Evolutionary conservation across 495 filamentous ascomycete species (phyloP), one percentile per base, ranked within the genome.

Genomic region (Choiromyces venosus): DNA sequence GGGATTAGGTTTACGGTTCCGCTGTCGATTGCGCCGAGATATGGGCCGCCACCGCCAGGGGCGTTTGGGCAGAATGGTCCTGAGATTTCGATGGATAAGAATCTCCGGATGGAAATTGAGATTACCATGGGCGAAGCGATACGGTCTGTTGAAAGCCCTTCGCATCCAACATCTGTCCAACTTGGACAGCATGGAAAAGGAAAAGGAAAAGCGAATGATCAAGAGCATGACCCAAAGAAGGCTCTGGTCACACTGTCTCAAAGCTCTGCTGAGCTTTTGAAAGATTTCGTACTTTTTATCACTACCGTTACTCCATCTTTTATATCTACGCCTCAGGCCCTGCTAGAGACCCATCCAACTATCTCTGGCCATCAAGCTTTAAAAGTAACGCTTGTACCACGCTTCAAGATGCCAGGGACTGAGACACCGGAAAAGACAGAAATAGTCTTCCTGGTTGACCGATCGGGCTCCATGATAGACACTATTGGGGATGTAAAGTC

Each of bases 391-490:
- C 82, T 92, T 0, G 89, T 91, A 0, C 89, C 90, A 1, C 88
- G 87, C 69, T 90, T 91, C 82, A 81, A 82, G 25, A 83, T 90
- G 0, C 86, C 85, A 0, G 78, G 82, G 0, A 75, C 81, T 0
- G 9, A 14, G 18, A 12, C 40, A 2, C 18, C 61, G 25, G 12
- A 44, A 14, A 82, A 82, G 38, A 86, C 89, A 3, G 91, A 93
- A 77, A 84, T 92, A 12, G 86, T 93, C 38, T 91, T 93, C 69
- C 78, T 93, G 4, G 87, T 87, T 65, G 91, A 93, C 77, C 85
- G 89, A 65, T 89, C 87, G 65, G 89, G 89, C 0, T 89, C 86
- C 67, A 92, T 93, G 91, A 73, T 73, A 1, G 79, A 81, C 38
- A 86, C 86, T 35, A 90, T 91, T 3, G 56, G 76, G 0, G 85